Conservation (phyloP, 1,284 basidiomycete genomes). For the Puccinia coronata region DNA sequence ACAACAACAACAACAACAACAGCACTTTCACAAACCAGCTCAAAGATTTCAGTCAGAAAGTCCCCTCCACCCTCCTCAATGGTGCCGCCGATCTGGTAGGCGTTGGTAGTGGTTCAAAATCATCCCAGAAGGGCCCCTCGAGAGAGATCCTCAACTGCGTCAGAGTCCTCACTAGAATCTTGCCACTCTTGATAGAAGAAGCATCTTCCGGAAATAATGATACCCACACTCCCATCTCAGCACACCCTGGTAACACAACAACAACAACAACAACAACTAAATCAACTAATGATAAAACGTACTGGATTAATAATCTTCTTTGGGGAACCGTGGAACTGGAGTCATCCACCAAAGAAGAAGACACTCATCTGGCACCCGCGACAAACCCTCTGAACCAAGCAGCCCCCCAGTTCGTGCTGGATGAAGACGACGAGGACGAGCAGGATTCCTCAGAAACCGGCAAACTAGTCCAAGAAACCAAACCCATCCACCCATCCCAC, state of each 20-base stretch:
- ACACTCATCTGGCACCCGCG: not conserved
- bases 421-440: conserved; percentile 39
- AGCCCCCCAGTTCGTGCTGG: conserved; percentile 45
- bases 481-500: not conserved
- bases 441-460: conserved; percentile 27
- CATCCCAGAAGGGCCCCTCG: conserved; percentile 29
- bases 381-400: conserved; percentile 3
- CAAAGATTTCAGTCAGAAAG: conserved; percentile 42
- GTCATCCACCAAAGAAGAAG: not conserved
- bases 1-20: not conserved
- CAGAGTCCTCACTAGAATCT: conserved; percentile 42
- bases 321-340: conserved; percentile 24
- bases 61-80: conserved; percentile 30
- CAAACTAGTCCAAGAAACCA: conserved; percentile 1
- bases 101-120: conserved; percentile 34
- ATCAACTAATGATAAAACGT: conserved; percentile 1
- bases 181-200: conserved; percentile 37
- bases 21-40: conserved; percentile 34
- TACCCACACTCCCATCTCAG: no score
- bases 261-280: conserved; percentile 4
- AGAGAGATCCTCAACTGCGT: conserved; percentile 49
- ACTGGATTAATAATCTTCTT: conserved; percentile 40
- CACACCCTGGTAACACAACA: not conserved
- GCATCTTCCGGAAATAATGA: not conserved
- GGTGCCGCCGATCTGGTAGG: conserved; percentile 38